phyloP scores from a whole-genome alignment of 139 green algal genomes.

The Picochlorum sp. region DNA sequence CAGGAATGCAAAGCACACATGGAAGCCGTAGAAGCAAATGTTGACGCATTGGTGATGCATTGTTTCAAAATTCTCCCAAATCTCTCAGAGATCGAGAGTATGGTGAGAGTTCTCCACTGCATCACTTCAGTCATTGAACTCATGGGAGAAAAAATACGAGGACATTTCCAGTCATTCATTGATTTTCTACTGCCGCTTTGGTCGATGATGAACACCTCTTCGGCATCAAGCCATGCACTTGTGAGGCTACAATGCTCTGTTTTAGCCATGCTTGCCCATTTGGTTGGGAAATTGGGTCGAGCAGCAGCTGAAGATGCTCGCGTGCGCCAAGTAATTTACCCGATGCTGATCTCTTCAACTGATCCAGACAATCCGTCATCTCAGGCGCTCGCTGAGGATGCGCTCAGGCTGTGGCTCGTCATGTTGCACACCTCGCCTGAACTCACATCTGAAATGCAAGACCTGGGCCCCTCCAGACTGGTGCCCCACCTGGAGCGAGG shows the following conservation, averaged over 20 bases:
- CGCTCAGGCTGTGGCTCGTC: conserved; percentile 24
- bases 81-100: conserved; percentile 60
- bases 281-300: conserved; percentile 46
- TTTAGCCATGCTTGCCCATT: conserved; percentile 60
- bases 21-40: conserved; percentile 17
- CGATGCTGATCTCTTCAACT: conserved; percentile 52
- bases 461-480: conserved; percentile 42
- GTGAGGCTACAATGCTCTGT: conserved; percentile 56
- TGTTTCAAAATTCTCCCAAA: conserved; percentile 51
- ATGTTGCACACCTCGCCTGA: conserved; percentile 14
- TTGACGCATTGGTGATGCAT: conserved; percentile 29
- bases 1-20: conserved; percentile 23
- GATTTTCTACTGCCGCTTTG: conserved; percentile 45
- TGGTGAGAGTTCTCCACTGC: conserved; percentile 66
- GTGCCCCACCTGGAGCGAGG: conserved; percentile 38
- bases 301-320: conserved; percentile 32
- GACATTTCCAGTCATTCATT: conserved; percentile 52
- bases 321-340: conserved; percentile 48
- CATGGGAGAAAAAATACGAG: conserved; percentile 41
- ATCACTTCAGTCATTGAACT: conserved; percentile 59
- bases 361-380: conserved; percentile 27
- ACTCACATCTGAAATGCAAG: conserved; percentile 33
- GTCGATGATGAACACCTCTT: background rate
- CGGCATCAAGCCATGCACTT: conserved; percentile 24
- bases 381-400: conserved; percentile 59